These are phyloP conservation scores for Megacollybia marginata DNA, from an alignment of 768 basidiomycete genomes.

Conservation along the genomic window DNA sequence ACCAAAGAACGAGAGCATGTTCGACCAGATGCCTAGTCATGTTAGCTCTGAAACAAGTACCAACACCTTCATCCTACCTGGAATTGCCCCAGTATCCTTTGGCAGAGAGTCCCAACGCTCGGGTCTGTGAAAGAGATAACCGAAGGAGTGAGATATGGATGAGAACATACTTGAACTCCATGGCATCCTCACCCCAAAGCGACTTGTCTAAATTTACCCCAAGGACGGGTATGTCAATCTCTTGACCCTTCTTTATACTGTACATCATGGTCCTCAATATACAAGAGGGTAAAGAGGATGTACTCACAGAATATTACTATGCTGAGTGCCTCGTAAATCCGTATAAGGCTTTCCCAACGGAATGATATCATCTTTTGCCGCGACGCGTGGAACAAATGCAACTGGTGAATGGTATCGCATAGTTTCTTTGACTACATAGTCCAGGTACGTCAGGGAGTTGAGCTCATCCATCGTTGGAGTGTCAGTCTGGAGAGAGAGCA, in stretches of 20 bases:
- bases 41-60: too few species aligned
- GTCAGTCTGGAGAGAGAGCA: slow-evolving; percentile 42
- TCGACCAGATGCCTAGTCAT: slow-evolving; percentile 42
- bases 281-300: neutral
- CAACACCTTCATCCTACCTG: slow-evolving; percentile 11
- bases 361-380: slow-evolving; percentile 45
- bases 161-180: slow-evolving; percentile 44
- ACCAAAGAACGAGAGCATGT: slow-evolving; percentile 54
- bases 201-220: slow-evolving; percentile 42
- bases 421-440: slow-evolving; percentile 53
- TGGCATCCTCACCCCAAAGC: slow-evolving; percentile 59
- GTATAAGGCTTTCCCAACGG: slow-evolving; percentile 17
- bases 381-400: slow-evolving; percentile 30
- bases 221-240: slow-evolving; percentile 41
- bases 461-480: slow-evolving; percentile 66
- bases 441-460: slow-evolving; percentile 59
- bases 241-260: slow-evolving; percentile 37
- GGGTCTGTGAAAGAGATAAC: slow-evolving; percentile 32
- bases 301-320: neutral
- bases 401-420: slow-evolving; percentile 51
- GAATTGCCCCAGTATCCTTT: slow-evolving; percentile 33
- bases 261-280: neutral
- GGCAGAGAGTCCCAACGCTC: slow-evolving; percentile 54
- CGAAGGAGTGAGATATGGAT: neutral
- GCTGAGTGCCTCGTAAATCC: neutral